Base-by-base conservation (phyloP, 108 stramenopile genomes). In the Conticribra guillardii region DNA sequence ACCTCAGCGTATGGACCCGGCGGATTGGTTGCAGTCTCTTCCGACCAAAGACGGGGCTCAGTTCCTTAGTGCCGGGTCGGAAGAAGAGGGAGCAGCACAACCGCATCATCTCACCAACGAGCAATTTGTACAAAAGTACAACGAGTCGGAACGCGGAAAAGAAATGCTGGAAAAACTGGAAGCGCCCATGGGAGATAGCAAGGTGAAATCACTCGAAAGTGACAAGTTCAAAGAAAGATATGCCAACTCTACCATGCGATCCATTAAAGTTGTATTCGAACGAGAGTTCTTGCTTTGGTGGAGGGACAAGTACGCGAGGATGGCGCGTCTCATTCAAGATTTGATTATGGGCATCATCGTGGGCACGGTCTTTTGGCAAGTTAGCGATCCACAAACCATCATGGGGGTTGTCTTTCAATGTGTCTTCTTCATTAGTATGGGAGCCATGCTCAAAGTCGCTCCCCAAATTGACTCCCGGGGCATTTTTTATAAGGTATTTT, bases 331-430 rank as follows among this genome's bases (percentile, higher is more conserved):
- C n/a, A n/a, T n/a, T n/a, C 5, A 41, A 11, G 37, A 87, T 0
- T 91, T 87, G 54, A 76, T 74, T 29, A 69, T 88, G 76, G 92
- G 85, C 17, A 45, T 85, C 23, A 70, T 90, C 26, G 77, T 78
- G 14, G 92, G 92, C 7, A 87, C 84, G 1, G 64, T 91, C 21
- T 88, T 88, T 48, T 87, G 73, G 74, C 84, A 84, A 69, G 46
- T 48, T 34, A 61, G 79, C 27, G 71, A 80, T 56, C 86, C 18
- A 89, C 86, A 16, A 48, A 64, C 45, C 24, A 68, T 60, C 28
- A 68, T 79, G 27, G 80, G 80, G 15, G 74, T 81, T 1, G 17
- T 75, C 24, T 81, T 81, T 71, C 69, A 71, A 53, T 74, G 74
- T 14, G 59, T 84, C 50, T 50, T 91, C 60, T 83, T 80, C 45